Evolutionary conservation across 768 basidiomycete genomes (phyloP), one percentile per base, ranked within the genome.

Genomic region (Suillus plorans): DNA sequence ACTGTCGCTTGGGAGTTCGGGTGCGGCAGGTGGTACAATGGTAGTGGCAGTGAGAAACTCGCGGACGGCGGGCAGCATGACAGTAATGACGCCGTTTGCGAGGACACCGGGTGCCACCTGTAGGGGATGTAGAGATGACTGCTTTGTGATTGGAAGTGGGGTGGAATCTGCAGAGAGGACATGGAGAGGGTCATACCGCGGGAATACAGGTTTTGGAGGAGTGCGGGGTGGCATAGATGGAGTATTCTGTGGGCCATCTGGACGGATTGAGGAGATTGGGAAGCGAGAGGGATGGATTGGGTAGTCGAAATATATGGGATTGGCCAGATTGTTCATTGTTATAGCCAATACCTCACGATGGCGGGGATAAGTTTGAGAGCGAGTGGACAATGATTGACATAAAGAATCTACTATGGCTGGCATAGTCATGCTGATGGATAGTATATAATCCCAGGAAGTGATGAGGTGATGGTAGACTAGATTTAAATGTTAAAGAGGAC

Each of bases 11-110:
- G 59, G 84, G 70, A 42, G 78, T 63, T 41, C 75, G 4, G 62
- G 84, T 77, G 65, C 85, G 74, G 75, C 72, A 77, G 76, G 73
- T 68, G 77, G 67, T 60, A 63, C 82, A 78, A 62, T 81, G 44
- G 69, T 60, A n/a, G 75, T 80, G 47, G 76, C 75, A 4, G 74
- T 71, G 68, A 89, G 82, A 69, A 85, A 84, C 22, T 74, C 69
- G 59, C 80, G 79, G 5, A 88, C 86, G 36, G 78, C 76, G 20
- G 85, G 84, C 47, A 82, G 78, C 45, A 79, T 80, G 16, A 80
- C 77, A 20, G 84, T 85, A 68, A 83, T 78, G 28, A 82, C 75
- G 37, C 79, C 79, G 44, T 78, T 72, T 58, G 71, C 71, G 42
- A 78, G 77, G 3, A 80, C 65, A 61, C 79, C 79, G 16, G 79